Conservation (phyloP, 306 rosid species). For the peach (Prunus persica) region Prunus_persica_NCBIv2 NC_034011.1:24014001-24014500, state of each 20-base stretch:
- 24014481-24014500: conserved; percentile 42
- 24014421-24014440: conserved; percentile 9
- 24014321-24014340: conserved; percentile 9
- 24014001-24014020: no score
- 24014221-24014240: not conserved
- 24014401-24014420: conserved; percentile 2
- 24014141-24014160: not conserved
- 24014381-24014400: not conserved
- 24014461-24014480: conserved; percentile 7
- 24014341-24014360: conserved; percentile 6
- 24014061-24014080: not conserved
- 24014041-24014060: no score
- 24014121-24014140: not conserved
- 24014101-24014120: no score
- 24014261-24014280: conserved; percentile 13
- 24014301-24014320: conserved; percentile 13
- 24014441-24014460: conserved; percentile 4
- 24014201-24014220: not conserved
- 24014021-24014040: no score
- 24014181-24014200: not conserved
- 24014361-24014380: not conserved
- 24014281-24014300: not conserved
- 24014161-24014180: not conserved
- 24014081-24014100: not conserved
- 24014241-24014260: conserved; percentile 8